phyloP scores from a whole-genome alignment of 768 basidiomycete genomes.

The Sporobolomyces roseus region DNA sequence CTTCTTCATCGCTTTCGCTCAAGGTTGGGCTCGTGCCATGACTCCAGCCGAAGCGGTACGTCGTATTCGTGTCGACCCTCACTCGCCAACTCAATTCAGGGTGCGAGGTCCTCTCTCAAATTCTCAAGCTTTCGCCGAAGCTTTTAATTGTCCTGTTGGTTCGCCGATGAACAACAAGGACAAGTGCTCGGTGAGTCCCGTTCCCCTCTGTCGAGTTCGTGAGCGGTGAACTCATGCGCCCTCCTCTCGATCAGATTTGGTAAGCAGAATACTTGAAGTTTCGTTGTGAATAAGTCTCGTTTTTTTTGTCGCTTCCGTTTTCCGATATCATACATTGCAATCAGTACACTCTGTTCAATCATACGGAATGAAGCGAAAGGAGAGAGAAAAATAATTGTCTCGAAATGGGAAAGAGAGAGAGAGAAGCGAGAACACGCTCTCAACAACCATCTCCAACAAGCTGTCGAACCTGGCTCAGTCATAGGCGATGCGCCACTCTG shows the following conservation, averaged over 20 bases:
- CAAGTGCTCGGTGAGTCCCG: conserved; percentile 37
- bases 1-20: conserved; percentile 44
- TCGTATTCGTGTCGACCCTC: conserved; percentile 37
- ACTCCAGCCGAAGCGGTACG: conserved; percentile 36
- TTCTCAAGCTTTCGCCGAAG: conserved; percentile 39
- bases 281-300: background rate
- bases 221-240: background rate
- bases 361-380: no score
- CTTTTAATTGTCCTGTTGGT: conserved; percentile 38
- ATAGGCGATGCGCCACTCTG: conserved; percentile 14
- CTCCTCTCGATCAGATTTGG: background rate
- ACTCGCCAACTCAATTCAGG: conserved; percentile 38
- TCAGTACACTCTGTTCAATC: no score
- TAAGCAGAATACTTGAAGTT: background rate
- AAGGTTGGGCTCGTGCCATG: conserved; percentile 42
- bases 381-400: no score
- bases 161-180: conserved; percentile 36
- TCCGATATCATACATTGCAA: no score
- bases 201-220: background rate
- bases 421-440: background rate
- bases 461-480: background rate
- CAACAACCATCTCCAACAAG: background rate
- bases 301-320: no score
- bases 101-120: conserved; percentile 43
- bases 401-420: background rate